Evolutionary conservation across 345 rosid species (phyloP), one percentile per base, ranked within the genome.

Genomic region (Bruguiera gymnorhiza): DNA sequence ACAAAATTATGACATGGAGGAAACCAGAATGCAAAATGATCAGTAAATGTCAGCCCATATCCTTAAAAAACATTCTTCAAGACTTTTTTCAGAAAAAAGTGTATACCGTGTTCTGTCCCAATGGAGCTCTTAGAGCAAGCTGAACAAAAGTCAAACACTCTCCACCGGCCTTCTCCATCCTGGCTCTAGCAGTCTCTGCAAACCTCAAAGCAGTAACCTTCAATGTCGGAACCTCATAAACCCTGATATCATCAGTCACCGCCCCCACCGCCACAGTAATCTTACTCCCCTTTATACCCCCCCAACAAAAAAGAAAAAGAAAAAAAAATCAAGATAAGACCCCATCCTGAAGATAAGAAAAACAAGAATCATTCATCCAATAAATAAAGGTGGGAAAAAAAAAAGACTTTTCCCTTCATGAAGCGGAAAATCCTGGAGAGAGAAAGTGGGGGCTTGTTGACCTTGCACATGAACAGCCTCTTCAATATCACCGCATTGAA

Each of bases 91-190:
- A 43, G 16, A 11, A 20, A 52, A 32, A 21, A 31, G 32, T 19
- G 19, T 73, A 72, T 76, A 91, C 92, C 70, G 89, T 91, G 84
- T 88, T 88, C 79, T 88, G 89, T 2, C 97, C 95, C 65, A 91
- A 80, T 23, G 95, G 95, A 73, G 97, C 95, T n/a, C 74, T 73
- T 29, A 90, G 87, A 30, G 97, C 97, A 75, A 88, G 89, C 75
- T 85, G 97, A 56, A 91, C 98, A 68, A 93, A 91, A 6, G 98
- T 93, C 79, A 89, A 73, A 80, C 98, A 93, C 70, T 93, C 93
- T 51, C 98, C 96, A 62, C 98, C 98, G 16, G 98, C 97, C 80
- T 88, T 91, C 88, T 88, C 97, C 54, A 94, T 94, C 73, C 96
- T 89, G 8, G 97, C 97, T 60, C 97, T 86, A 0, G 90, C 98